Evolutionary conservation across 805 yeast genomes (phyloP).

Genomic region (Hanseniaspora occidentalis): DNA sequence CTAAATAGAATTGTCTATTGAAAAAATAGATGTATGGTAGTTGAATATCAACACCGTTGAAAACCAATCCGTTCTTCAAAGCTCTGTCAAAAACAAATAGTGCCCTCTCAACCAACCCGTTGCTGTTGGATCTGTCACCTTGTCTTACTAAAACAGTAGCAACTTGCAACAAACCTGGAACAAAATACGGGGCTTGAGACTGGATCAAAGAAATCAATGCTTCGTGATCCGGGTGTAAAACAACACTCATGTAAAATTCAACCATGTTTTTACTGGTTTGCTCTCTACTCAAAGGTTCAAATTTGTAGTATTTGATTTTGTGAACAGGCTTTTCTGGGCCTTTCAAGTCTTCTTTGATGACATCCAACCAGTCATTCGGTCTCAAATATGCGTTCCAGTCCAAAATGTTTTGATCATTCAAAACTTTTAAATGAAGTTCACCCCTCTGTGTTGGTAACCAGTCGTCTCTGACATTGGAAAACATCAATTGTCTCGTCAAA

Average conservation of each 20-base stretch:
- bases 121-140: slow-evolving; percentile 58
- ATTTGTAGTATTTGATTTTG: slow-evolving; percentile 36
- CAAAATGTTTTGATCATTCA: slow-evolving; percentile 29
- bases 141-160: slow-evolving; percentile 49
- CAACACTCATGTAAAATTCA: slow-evolving; percentile 51
- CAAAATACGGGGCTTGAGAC: slow-evolving; percentile 57
- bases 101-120: slow-evolving; percentile 65
- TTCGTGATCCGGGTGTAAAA: slow-evolving; percentile 70
- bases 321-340: slow-evolving; percentile 29
- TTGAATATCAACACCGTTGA: slow-evolving; percentile 43
- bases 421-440: slow-evolving; percentile 48
- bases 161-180: slow-evolving; percentile 66
- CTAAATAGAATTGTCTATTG: slow-evolving; percentile 66
- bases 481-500: slow-evolving; percentile 45
- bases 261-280: slow-evolving; percentile 24
- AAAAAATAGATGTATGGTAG: slow-evolving; percentile 65
- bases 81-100: slow-evolving; percentile 71
- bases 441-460: slow-evolving; percentile 63
- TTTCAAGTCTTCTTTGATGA: slow-evolving; percentile 29
- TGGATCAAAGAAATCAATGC: slow-evolving; percentile 42
- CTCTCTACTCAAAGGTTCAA: slow-evolving; percentile 29
- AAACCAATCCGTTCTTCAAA: slow-evolving; percentile 44
- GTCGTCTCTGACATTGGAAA: slow-evolving; percentile 67
- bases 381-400: slow-evolving; percentile 22
- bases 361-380: slow-evolving; percentile 38